Conservation (phyloP, 2,329 filamentous ascomycete genomes). For the Colletotrichum chrysophilum region DNA sequence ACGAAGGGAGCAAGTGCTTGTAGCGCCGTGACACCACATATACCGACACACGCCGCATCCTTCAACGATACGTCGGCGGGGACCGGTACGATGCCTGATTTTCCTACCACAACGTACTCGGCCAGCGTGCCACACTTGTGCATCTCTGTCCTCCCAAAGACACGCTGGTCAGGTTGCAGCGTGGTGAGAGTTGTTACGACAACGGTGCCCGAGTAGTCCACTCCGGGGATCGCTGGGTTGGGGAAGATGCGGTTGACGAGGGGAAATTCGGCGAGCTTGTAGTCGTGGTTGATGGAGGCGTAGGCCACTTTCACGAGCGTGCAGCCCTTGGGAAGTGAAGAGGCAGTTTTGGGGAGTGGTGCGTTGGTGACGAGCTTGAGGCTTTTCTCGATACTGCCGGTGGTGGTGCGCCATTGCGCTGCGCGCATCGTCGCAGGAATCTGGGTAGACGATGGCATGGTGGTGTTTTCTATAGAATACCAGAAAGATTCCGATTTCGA, state of each 20-base stretch:
- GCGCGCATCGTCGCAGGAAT: neutral
- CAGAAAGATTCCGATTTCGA: too few species aligned
- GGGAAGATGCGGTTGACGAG: constrained; percentile 36
- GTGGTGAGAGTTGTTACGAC: constrained; percentile 30
- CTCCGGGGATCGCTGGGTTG: constrained; percentile 48
- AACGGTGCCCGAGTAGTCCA: constrained; percentile 57
- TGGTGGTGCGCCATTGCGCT: neutral
- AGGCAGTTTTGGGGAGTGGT: constrained; percentile 5
- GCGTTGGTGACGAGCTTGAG: constrained; percentile 29
- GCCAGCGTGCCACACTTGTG: constrained; percentile 43
- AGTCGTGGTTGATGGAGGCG: constrained; percentile 53
- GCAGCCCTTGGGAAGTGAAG: constrained; percentile 29
- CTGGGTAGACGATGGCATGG: neutral
- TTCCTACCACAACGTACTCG: constrained; percentile 43
- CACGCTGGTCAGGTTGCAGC: constrained; percentile 42
- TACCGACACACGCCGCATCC: constrained; percentile 27
- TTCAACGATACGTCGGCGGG: constrained; percentile 35
- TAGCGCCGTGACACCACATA: constrained; percentile 26
- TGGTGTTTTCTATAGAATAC: too few species aligned
- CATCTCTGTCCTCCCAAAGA: constrained; percentile 43
- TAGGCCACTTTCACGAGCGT: constrained; percentile 47
- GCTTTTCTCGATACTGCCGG: constrained; percentile 36
- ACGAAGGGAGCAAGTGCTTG: constrained; percentile 29
- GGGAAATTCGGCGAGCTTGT: constrained; percentile 45
- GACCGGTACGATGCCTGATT: constrained; percentile 38